Evolutionary conservation across 192 early-diverging fungal genomes (phyloP), one percentile per base, ranked within the genome.

Genomic region (Glomus cerebriforme): DNA sequence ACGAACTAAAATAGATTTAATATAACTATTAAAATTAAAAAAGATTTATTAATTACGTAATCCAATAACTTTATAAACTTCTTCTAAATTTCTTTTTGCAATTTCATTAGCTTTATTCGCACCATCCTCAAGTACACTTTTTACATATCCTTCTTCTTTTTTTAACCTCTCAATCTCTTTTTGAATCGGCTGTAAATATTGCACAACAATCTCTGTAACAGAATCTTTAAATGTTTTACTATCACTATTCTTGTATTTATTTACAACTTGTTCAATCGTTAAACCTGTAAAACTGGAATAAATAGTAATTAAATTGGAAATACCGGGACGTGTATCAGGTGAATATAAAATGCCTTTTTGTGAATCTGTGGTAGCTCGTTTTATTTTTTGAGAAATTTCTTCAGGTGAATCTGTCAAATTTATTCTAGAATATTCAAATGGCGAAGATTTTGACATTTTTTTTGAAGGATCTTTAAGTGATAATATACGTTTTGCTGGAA

Each of bases 361-460:
- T 0, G 87, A 73, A 82, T 98, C 96, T 0, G 95, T 93, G 0
- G 86, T 87, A 7, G 95, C 91, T 31, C 88, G 85, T 22, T 85
- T 87, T 74, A 97, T 92, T 68, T 96, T 97, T 39, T 66, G 58
- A 3, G 80, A 29, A 68, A 97, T 95, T 15, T 82, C 39, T 10
- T 87, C 81, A 12, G 94, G 92, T 0, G 90, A 73, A 80, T 98
- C 96, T 32, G 82, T 79, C 3, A 98, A 79, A 75, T 92, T 91
- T 76, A 98, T 96, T 0, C 95, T 90, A 1, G 93, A 86, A 29
- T 85, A 76, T 31, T 92, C 91, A 8, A 85, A 88, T 5, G 89
- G 83, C 62, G 96, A 93, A 0, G 92, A 94, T 82, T 98, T 97
- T 12, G 95, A 95, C 97, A 97, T 98, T 81, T 97, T 97, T 58